A percentile compares a stretch with the other conserved stretches of the same genome.
These are phyloP conservation scores for Ceratocystis huliohia DNA, from an alignment of 2,329 filamentous ascomycete genomes.

Conservation along the genomic window DNA sequence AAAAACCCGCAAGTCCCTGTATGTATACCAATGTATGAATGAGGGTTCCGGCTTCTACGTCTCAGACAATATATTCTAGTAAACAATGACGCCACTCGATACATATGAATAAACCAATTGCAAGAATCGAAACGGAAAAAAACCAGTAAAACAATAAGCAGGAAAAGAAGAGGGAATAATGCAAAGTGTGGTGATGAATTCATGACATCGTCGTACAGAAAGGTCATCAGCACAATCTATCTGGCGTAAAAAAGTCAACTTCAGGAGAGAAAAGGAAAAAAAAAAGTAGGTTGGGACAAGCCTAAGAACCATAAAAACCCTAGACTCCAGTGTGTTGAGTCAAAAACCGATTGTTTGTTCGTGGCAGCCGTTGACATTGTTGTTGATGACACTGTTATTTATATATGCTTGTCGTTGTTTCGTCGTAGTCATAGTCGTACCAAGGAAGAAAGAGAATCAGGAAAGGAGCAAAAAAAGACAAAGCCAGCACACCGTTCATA, in stretches of 20 bases:
- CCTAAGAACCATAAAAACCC: background rate
- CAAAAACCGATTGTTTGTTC: background rate
- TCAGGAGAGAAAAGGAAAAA: conserved; percentile 1
- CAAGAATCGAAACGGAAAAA: background rate
- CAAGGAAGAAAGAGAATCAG: background rate
- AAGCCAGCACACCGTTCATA: background rate
- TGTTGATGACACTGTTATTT: conserved; percentile 1
- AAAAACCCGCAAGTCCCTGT: background rate
- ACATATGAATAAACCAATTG: background rate
- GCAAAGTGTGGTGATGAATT: conserved; percentile 8
- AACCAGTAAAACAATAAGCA: conserved; percentile 1
- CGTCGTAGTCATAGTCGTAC: conserved; percentile 7
- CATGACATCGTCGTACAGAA: conserved; percentile 7
- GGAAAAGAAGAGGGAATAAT: conserved; percentile 10
- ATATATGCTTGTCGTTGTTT: conserved; percentile 10
- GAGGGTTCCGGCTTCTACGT: background rate
- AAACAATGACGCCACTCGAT: conserved; percentile 7
- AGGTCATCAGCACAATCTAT: conserved; percentile 8
- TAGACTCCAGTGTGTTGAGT: background rate
- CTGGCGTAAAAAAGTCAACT: conserved; percentile 7
- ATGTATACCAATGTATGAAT: background rate
- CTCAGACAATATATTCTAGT: conserved; percentile 6
- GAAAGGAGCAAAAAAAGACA: background rate
- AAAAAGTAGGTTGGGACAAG: conserved; percentile 4
- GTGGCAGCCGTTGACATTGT: background rate